A percentile compares a stretch with the other conserved stretches of the same genome.
phyloP scores from a whole-genome alignment of 208 protist genomes.

The Angomonas deanei region DNA sequence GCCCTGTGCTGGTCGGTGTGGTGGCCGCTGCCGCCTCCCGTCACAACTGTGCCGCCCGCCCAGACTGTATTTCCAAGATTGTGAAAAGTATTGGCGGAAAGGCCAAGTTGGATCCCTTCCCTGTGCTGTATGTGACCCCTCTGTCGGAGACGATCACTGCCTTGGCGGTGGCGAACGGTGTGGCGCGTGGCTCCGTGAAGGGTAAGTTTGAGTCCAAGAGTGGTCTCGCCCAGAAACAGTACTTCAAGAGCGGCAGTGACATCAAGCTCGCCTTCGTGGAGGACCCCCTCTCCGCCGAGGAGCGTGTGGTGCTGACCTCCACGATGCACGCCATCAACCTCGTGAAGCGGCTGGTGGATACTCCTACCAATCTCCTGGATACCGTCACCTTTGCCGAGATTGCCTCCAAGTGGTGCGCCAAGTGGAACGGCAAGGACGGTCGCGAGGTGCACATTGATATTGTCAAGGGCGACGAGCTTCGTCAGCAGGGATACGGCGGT shows the following conservation, averaged over 20 bases:
- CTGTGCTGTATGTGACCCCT: conserved; percentile 10
- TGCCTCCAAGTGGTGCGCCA: conserved; percentile 26
- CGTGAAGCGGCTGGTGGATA: conserved; percentile 79
- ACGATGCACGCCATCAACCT: conserved; percentile 48
- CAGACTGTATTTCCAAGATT: conserved; percentile 45
- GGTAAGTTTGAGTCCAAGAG: conserved; percentile 61
- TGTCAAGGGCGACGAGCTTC: conserved; percentile 73
- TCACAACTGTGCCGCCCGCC: conserved; percentile 70
- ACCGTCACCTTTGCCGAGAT: conserved; percentile 83
- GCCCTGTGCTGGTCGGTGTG: background rate
- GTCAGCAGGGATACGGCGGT: conserved; percentile 76
- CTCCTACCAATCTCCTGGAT: conserved; percentile 79
- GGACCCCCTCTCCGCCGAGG: conserved; percentile 2
- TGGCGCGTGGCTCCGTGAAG: conserved; percentile 47
- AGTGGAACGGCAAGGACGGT: conserved; percentile 26
- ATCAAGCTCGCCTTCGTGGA: conserved; percentile 35
- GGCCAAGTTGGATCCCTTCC: background rate
- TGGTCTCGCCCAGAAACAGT: conserved; percentile 32
- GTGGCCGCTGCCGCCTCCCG: conserved; percentile 46
- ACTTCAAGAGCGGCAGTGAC: conserved; percentile 28
- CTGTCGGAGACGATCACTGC: conserved; percentile 28
- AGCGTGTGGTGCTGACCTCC: conserved; percentile 26
- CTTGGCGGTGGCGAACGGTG: conserved; percentile 33
- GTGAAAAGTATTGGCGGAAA: conserved; percentile 32
- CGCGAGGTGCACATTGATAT: conserved; percentile 30